Evolutionary conservation across 1,284 basidiomycete species (phyloP), one percentile per base, ranked within the genome.

Genomic region (Takashimella koratensis): DNA sequence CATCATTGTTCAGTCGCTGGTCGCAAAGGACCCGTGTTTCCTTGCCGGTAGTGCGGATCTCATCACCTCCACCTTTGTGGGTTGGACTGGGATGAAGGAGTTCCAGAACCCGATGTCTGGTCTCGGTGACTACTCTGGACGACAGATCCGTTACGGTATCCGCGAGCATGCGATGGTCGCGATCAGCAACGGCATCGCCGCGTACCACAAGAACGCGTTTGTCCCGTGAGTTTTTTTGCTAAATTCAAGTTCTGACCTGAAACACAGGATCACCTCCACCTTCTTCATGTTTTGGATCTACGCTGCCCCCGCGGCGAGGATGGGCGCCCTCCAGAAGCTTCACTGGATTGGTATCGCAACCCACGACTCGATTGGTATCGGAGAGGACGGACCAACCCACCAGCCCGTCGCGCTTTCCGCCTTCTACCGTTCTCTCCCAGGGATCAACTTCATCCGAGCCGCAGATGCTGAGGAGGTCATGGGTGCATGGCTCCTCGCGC

Each of bases 231-330:
- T 56, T n/a, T n/a, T n/a, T n/a, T n/a, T n/a, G n/a, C n/a, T n/a
- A n/a, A n/a, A n/a, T n/a, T n/a, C n/a, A n/a, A n/a, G n/a, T n/a
- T n/a, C n/a, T n/a, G n/a, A n/a, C n/a, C n/a, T n/a, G n/a, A n/a
- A n/a, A n/a, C n/a, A n/a, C n/a, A 82, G 61, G 86, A 88, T 76
- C 88, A 86, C 61, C 87, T 92, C 63, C 19, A 66, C 64, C 22
- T 66, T 66, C 51, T 65, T 66, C 57, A 66, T 66, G 64, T 66
- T 66, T 47, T 63, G 56, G 54, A 48, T 66, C 19, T 66, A 66
- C 55, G 57, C 62, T 3, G 63, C 64, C 19, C 64, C 64, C 1
- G 64, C 64, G 11, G 59, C 52, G 3, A 60, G 64, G 47, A 66
- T 66, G 64, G 40, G 53, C 5, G 64, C 63, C 6, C 48, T 66